A percentile compares a stretch with the other conserved stretches of the same genome.
phyloP scores from a whole-genome alignment of 768 basidiomycete species.

The Leccinum uliginosum region DNA sequence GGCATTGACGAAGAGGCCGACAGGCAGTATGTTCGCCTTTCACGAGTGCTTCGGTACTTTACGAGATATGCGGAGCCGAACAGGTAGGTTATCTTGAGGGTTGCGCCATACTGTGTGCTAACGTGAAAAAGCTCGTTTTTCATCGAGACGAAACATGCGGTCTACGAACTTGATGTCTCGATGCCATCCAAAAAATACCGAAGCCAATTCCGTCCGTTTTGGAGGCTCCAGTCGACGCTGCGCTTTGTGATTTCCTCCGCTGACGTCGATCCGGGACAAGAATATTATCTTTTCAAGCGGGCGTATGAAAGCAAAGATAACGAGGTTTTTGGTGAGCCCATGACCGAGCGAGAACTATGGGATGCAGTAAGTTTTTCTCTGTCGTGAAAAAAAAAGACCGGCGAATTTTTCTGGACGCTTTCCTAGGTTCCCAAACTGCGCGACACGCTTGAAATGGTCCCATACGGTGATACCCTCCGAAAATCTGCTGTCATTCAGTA shows the following conservation, averaged over 20 bases:
- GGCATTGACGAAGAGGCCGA: slow-evolving; percentile 33
- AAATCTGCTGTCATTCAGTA: slow-evolving; percentile 17
- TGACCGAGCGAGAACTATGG: slow-evolving; percentile 27
- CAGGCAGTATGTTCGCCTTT: slow-evolving; percentile 41
- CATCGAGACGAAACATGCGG: slow-evolving; percentile 60
- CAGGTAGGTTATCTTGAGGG: slow-evolving; percentile 40
- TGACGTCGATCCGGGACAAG: slow-evolving; percentile 21
- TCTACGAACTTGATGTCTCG: slow-evolving; percentile 48
- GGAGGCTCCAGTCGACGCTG: slow-evolving; percentile 45
- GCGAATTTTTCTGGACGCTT: background rate
- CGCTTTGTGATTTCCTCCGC: slow-evolving; percentile 41
- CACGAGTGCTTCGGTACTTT: slow-evolving; percentile 42
- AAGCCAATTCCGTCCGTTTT: slow-evolving; percentile 42
- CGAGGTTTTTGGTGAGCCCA: slow-evolving; percentile 13
- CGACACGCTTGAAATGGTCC: slow-evolving; percentile 20
- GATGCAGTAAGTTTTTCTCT: slow-evolving; percentile 16
- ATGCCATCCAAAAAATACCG: slow-evolving; percentile 44
- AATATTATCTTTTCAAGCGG: slow-evolving; percentile 34
- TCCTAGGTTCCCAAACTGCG: slow-evolving; percentile 20
- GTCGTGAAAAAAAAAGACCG: background rate
- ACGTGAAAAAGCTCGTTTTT: slow-evolving; percentile 49
- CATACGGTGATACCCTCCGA: slow-evolving; percentile 17
- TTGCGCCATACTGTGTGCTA: background rate
- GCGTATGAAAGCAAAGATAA: slow-evolving; percentile 21
- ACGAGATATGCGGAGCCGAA: slow-evolving; percentile 48